phyloP scores from a whole-genome alignment of 768 basidiomycete genomes.

The Ephemerocybe angulata region DNA sequence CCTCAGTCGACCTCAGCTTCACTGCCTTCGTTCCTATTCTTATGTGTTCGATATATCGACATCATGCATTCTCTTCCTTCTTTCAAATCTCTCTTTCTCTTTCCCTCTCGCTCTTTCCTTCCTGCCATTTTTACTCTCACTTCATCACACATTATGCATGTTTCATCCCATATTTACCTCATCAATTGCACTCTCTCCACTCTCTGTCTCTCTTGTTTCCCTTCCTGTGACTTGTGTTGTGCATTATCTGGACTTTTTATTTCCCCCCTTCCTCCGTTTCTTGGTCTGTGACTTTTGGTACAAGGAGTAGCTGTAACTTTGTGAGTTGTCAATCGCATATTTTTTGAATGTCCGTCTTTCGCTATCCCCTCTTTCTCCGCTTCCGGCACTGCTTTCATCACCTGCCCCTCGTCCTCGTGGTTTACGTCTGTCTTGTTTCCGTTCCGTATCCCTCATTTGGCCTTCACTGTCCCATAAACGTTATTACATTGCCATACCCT shows the following conservation, averaged over 20 bases:
- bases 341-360: background rate
- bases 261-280: background rate
- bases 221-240: background rate
- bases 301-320: background rate
- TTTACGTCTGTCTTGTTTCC: too few relatives aligned
- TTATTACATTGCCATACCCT: too few relatives aligned
- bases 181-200: background rate
- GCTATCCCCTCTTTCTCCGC: background rate
- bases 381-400: too few relatives aligned
- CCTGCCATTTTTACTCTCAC: too few relatives aligned
- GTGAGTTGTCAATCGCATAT: background rate
- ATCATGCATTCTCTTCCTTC: background rate
- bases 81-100: background rate
- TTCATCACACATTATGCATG: background rate
- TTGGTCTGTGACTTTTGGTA: background rate
- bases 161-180: background rate
- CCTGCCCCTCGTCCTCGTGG: background rate
- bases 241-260: constrained; percentile 1
- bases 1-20: background rate
- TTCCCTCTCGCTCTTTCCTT: too few relatives aligned
- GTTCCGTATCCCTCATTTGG: too few relatives aligned
- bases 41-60: background rate
- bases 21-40: background rate
- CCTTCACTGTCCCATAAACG: too few relatives aligned
- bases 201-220: background rate